Evolutionary conservation across 768 basidiomycete genomes (phyloP).

Genomic region (Podaxis mareebaensis): DNA sequence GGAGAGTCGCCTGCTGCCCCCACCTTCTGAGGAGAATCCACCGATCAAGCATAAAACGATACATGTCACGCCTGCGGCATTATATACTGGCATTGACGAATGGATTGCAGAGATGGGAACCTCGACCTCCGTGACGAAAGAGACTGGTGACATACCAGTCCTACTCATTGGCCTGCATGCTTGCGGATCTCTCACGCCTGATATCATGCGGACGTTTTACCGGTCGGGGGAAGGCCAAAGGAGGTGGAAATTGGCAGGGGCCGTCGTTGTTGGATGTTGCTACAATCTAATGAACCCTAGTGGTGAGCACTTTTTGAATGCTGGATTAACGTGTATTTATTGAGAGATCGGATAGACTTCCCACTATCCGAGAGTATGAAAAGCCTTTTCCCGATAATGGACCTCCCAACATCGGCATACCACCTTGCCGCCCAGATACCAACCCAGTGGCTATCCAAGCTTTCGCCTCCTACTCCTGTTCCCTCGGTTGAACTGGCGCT

Average conservation of each 20-base stretch:
- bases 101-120: constrained; percentile 44
- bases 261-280: constrained; percentile 75
- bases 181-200: constrained; percentile 72
- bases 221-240: constrained; percentile 19
- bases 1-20: constrained; percentile 29
- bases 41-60: constrained; percentile 58
- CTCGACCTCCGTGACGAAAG: not conserved
- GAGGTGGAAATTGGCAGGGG: constrained; percentile 51
- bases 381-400: constrained; percentile 32
- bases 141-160: constrained; percentile 38
- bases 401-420: constrained; percentile 51
- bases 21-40: constrained; percentile 19
- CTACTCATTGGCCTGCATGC: constrained; percentile 73
- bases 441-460: constrained; percentile 49
- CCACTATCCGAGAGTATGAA: constrained; percentile 44
- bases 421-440: constrained; percentile 78
- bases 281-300: constrained; percentile 66
- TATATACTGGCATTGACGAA: constrained; percentile 46
- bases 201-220: constrained; percentile 59
- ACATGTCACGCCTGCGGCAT: constrained; percentile 48
- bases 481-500: constrained; percentile 49
- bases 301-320: constrained; percentile 36
- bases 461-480: constrained; percentile 24
- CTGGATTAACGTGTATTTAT: not conserved
- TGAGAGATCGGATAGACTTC: constrained; percentile 43